Percentiles rank a stretch among this genome's conserved stretches.
Evolutionary conservation across 1,139 yeast genomes (phyloP).

Genomic region (Suhomyces ambrosiae): DNA sequence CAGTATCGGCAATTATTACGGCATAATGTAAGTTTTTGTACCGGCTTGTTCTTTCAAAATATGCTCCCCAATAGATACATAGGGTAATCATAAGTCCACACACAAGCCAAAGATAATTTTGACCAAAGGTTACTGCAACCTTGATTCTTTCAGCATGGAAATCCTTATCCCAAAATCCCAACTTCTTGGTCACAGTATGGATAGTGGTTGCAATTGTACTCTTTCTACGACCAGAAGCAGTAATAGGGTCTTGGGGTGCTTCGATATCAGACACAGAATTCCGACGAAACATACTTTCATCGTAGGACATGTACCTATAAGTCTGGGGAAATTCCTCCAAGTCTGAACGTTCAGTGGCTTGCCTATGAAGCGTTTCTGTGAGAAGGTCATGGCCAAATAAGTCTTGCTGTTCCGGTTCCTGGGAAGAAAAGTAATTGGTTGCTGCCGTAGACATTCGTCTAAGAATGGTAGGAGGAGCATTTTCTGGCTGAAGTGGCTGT

Average conservation of each 20-base stretch:
- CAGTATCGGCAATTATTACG: slow-evolving; percentile 30
- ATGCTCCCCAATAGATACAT: slow-evolving; percentile 38
- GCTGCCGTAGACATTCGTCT: neutral
- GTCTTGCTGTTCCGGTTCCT: slow-evolving; percentile 1
- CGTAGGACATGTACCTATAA: neutral
- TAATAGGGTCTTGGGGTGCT: neutral
- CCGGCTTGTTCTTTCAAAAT: slow-evolving; percentile 24
- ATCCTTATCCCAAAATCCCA: slow-evolving; percentile 34
- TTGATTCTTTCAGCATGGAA: slow-evolving; percentile 25
- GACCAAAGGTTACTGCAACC: slow-evolving; percentile 22
- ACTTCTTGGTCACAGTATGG: slow-evolving; percentile 21
- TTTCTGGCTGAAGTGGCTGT: neutral
- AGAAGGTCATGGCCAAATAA: slow-evolving; percentile 17
- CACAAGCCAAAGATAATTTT: slow-evolving; percentile 28
- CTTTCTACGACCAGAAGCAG: slow-evolving; percentile 14
- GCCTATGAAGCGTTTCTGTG: slow-evolving; percentile 2
- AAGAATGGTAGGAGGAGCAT: neutral
- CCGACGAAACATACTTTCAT: neutral
- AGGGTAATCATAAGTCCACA: slow-evolving; percentile 28
- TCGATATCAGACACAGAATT: neutral
- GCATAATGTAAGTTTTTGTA: slow-evolving; percentile 28
- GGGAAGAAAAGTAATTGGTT: neutral
- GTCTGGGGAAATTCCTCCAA: slow-evolving; percentile 16
- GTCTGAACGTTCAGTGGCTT: slow-evolving; percentile 2
- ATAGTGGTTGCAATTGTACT: slow-evolving; percentile 26